Evolutionary conservation across 2,329 filamentous ascomycete species (phyloP), one percentile per base, ranked within the genome.

Genomic region (Paecilomyces fulvus): DNA sequence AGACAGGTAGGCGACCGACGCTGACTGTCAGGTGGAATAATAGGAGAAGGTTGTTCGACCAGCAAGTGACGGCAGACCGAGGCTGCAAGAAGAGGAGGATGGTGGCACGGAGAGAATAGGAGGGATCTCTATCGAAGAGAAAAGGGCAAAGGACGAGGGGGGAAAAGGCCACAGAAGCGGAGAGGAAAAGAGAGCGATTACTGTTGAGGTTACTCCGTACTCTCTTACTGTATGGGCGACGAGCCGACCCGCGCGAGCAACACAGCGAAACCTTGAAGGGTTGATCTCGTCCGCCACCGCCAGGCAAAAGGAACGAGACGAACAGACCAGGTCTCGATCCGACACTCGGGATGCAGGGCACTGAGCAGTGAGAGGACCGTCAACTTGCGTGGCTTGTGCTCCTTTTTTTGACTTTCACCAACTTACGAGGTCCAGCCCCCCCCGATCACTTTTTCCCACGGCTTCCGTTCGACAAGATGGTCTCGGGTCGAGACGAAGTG

Each of bases 401-500:
- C 46, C 12, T 28, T n/a, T 28, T n/a, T 52, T 28, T 56, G 30
- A 53, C 28, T 33, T 52, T 31, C 30, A 10, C 49, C 43, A 23
- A 56, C 9, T 43, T 20, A n/a, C 14, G 52, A 20, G 30, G n/a
- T 43, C 37, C 37, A 43, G 37, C 37, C 37, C 33, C 25, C 25
- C 37, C 37, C 37, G 37, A 43, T 43, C 37, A 30, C 52, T 20
- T 54, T 30, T 37, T 49, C 53, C 43, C 53, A 49, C 23, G 30
- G 33, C 37, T 49, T 51, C 53, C 43, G 28, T 48, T 46, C 48
- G 20, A 25, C 46, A 49, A 49, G 56, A 59, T 48, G 46, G 58
- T 63, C 59, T 64, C 59, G 62, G 59, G 60, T 61, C 58, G 56
- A 61, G 57, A 61, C 60, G 56, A 63, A 57, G 57, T 58, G 57